Base-by-base conservation (phyloP, 352 stramenopile genomes). In the Globisporangium irregulare region DNA sequence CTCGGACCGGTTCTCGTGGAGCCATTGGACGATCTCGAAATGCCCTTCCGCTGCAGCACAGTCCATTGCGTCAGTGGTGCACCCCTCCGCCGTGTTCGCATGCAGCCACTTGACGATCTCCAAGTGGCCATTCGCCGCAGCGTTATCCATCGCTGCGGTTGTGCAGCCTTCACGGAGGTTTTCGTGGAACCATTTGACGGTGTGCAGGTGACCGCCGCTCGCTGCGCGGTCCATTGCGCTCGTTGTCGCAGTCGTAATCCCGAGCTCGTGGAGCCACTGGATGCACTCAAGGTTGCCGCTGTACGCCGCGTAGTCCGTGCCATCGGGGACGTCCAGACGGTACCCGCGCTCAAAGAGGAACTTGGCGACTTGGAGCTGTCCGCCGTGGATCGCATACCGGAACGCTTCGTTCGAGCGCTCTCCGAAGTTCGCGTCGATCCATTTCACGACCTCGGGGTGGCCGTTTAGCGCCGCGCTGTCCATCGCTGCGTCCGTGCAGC, bases 51-150 rank as follows among this genome's bases (percentile, higher is more conserved):
- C 64, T 0, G 72, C 72, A 3, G 72, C 72, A 22, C 56, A 71
- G 64, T 77, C 68, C 50, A 77, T 74, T 25, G 71, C 71, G 24
- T 72, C 64, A 2, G 57, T 25, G 6, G 68, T 72, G 58, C 71
- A 71, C 0, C 71, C 68, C 32, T 72, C 71, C 20, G 9, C 46
- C 3, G 62, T 71, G 54, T 77, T 27, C 2, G n/a, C 27, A 36
- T 77, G 63, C 20, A 77, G 51, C 67, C 71, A 77, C 36, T 66
- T 22, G 54, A 74, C 22, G 22, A 77, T 46, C 6, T 69, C 29
- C 8, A 73, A 24, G 43, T 72, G 61, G 6, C 68, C 71, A 12
- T 62, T 62, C n/a, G 27, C 58, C 27, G 68, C 71, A 15, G 71
- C 71, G 7, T 57, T 67, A 43, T 68, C 46, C 62, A 77, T 77